Conservation (phyloP, 2,329 filamentous ascomycete genomes). For the Colletotrichum sublineola region DNA sequence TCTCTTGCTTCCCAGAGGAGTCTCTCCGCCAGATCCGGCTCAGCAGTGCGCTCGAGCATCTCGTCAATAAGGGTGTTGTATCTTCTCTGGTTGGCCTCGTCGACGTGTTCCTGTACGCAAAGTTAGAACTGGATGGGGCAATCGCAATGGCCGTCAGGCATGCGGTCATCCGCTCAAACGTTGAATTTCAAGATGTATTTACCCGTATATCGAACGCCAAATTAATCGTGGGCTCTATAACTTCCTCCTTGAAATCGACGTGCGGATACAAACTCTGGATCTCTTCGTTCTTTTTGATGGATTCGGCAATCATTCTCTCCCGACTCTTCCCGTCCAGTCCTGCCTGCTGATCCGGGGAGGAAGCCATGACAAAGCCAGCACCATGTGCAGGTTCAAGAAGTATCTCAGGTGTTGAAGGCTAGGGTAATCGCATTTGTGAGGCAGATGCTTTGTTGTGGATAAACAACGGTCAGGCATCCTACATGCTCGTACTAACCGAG, state of each 20-base stretch:
- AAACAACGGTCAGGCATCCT: no score
- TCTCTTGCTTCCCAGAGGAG: slow-evolving; percentile 34
- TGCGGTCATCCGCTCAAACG: not conserved
- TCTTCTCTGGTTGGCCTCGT: slow-evolving; percentile 33
- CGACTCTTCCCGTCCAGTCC: slow-evolving; percentile 24
- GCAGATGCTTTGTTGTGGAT: not conserved
- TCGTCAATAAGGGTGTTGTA: slow-evolving; percentile 38
- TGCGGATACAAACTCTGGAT: slow-evolving; percentile 25
- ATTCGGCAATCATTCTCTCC: slow-evolving; percentile 33
- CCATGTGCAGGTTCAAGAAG: not conserved
- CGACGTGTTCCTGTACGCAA: slow-evolving; percentile 17
- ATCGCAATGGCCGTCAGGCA: not conserved
- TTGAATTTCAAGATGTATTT: not conserved
- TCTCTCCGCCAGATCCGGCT: slow-evolving; percentile 29
- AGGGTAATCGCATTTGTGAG: not conserved
- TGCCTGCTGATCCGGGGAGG: not conserved
- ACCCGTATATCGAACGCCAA: slow-evolving; percentile 37
- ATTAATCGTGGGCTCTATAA: slow-evolving; percentile 29
- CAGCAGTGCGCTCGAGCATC: slow-evolving; percentile 29
- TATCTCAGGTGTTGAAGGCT: no score
- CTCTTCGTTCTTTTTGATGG: slow-evolving; percentile 26
- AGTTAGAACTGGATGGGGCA: not conserved
- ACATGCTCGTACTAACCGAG: not conserved
- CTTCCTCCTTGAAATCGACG: slow-evolving; percentile 28
- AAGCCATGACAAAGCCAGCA: not conserved